These are phyloP conservation scores for Botrytis elliptica DNA, from an alignment of 2,329 filamentous ascomycete genomes.

Conservation along the genomic window DNA sequence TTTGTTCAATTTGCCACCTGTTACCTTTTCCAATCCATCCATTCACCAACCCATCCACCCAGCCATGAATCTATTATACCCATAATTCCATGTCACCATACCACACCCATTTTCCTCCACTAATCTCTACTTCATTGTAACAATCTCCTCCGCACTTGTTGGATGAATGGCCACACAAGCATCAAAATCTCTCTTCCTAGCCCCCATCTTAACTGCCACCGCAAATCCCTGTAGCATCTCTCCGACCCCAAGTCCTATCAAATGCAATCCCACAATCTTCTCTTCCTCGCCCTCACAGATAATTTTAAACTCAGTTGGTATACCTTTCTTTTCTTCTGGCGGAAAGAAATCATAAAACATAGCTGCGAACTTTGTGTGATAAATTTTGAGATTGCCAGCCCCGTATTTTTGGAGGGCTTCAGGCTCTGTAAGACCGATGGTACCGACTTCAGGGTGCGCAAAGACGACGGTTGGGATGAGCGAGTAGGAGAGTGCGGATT, in stretches of 20 bases:
- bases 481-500: constrained; percentile 48
- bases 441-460: constrained; percentile 50
- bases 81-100: background rate
- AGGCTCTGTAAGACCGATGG: constrained; percentile 50
- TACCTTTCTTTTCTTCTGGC: constrained; percentile 49
- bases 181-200: constrained; percentile 75
- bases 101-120: background rate
- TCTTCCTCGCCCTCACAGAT: constrained; percentile 49
- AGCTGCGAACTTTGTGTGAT: constrained; percentile 48
- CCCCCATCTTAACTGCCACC: constrained; percentile 76
- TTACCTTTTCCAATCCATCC: background rate
- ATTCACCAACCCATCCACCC: background rate
- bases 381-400: constrained; percentile 50
- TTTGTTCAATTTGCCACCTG: background rate
- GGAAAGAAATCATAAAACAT: constrained; percentile 50
- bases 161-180: constrained; percentile 75
- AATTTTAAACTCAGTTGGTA: constrained; percentile 52
- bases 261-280: constrained; percentile 51
- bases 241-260: constrained; percentile 48
- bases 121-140: constrained; percentile 40
- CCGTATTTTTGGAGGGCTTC: constrained; percentile 48
- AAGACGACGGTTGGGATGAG: constrained; percentile 54
- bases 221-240: constrained; percentile 81
- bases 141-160: constrained; percentile 73
- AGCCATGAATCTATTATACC: background rate